Evolutionary conservation across 1,284 basidiomycete species (phyloP).

Genomic region (Malassezia caprae): DNA sequence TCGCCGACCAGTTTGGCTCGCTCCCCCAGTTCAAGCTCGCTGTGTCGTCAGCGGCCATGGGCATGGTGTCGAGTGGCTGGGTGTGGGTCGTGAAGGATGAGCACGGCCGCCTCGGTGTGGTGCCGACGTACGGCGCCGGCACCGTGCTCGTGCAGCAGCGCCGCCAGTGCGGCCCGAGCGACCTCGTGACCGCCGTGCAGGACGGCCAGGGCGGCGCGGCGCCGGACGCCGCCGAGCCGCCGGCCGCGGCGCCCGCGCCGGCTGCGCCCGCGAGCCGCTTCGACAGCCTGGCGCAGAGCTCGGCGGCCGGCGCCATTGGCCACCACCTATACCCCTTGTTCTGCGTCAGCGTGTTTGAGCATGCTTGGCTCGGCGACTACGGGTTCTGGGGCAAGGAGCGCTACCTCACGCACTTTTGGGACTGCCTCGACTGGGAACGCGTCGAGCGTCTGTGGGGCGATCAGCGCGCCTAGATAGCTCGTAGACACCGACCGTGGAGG

Average conservation of each 20-base stretch:
- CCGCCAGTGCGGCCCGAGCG: slow-evolving; percentile 27
- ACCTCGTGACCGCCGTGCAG: slow-evolving; percentile 29
- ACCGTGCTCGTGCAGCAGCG: slow-evolving; percentile 63
- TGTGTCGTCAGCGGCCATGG: slow-evolving; percentile 65
- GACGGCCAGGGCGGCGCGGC: slow-evolving; percentile 18
- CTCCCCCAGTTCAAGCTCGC: slow-evolving; percentile 64
- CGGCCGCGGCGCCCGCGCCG: not conserved
- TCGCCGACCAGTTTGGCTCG: slow-evolving; percentile 57
- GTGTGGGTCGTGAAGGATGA: slow-evolving; percentile 74
- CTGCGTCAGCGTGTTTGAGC: slow-evolving; percentile 77
- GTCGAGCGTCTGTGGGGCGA: slow-evolving; percentile 26
- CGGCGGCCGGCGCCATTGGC: slow-evolving; percentile 49
- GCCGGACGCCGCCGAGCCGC: slow-evolving; percentile 11
- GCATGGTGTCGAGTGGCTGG: slow-evolving; percentile 68
- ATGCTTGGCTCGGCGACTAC: slow-evolving; percentile 78
- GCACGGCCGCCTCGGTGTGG: slow-evolving; percentile 58
- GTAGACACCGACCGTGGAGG: not conserved
- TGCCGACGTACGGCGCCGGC: slow-evolving; percentile 79
- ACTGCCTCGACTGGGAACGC: slow-evolving; percentile 68
- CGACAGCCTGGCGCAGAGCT: slow-evolving; percentile 13
- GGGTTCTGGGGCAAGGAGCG: slow-evolving; percentile 88
- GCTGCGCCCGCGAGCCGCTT: slow-evolving; percentile 7
- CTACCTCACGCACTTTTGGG: slow-evolving; percentile 83
- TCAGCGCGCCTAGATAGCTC: not conserved
- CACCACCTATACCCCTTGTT: slow-evolving; percentile 65